These are phyloP conservation scores for Beta lomatogona DNA, from an alignment of 179 eudicot species.

Conservation along the genomic window DNA sequence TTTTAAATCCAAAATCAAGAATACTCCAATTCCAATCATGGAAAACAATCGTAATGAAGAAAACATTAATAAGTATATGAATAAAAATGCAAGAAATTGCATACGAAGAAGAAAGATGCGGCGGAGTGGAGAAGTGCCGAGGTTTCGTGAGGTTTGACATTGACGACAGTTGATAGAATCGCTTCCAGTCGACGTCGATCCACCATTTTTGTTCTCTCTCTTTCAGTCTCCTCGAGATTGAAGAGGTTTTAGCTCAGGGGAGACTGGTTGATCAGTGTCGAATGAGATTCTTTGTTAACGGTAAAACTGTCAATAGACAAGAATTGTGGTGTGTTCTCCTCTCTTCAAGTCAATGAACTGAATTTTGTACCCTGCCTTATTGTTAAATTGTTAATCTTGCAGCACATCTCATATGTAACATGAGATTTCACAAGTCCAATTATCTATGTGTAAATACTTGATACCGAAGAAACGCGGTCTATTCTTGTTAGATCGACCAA, in stretches of 20 bases:
- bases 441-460: no score
- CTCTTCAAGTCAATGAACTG: no score
- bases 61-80: no score
- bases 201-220: slow-evolving; percentile 13
- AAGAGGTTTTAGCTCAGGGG: not conserved
- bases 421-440: no score
- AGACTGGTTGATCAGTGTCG: not conserved
- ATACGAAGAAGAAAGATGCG: slow-evolving; percentile 83
- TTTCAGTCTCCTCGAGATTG: slow-evolving; percentile 10
- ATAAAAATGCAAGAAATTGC: slow-evolving; percentile 17
- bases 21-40: not conserved
- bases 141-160: slow-evolving; percentile 78
- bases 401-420: no score
- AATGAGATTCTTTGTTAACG: not conserved
- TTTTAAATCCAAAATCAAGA: not conserved
- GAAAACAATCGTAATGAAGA: not conserved
- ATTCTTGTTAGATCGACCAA: no score
- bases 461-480: no score
- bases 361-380: no score
- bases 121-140: slow-evolving; percentile 71
- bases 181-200: slow-evolving; percentile 52
- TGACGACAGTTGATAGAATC: slow-evolving; percentile 57
- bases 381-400: no score
- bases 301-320: not conserved
- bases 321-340: no score